phyloP scores from a whole-genome alignment of 257 asterid genomes.

The Echites panduratus region DNA sequence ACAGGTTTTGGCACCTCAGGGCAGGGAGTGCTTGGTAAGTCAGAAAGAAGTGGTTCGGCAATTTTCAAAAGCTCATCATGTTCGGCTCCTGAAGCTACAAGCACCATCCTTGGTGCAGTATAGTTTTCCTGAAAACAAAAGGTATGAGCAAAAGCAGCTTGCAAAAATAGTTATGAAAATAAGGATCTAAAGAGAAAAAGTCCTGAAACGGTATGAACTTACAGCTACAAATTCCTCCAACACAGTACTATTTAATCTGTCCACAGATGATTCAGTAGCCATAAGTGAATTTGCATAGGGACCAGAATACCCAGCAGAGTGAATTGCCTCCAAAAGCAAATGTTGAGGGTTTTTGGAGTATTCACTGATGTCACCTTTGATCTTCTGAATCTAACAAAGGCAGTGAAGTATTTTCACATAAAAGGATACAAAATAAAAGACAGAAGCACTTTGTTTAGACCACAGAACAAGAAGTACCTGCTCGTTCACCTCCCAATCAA shows the following conservation, averaged over 20 bases:
- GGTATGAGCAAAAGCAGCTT: conserved; percentile 16
- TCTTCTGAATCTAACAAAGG: conserved; percentile 49
- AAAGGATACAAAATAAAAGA: not conserved
- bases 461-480: conserved; percentile 49
- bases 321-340: conserved; percentile 80
- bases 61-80: conserved; percentile 64
- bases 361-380: conserved; percentile 56
- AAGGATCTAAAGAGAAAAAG: not conserved
- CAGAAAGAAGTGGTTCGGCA: conserved; percentile 83
- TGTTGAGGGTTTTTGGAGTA: conserved; percentile 65
- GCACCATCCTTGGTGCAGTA: conserved; percentile 78
- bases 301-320: conserved; percentile 71
- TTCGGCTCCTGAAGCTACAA: conserved; percentile 89
- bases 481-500: conserved; percentile 94
- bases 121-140: conserved; percentile 49
- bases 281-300: conserved; percentile 56
- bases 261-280: conserved; percentile 62
- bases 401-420: not conserved
- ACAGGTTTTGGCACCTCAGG: conserved; percentile 48
- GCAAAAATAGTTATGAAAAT: not conserved
- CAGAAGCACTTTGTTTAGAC: not conserved
- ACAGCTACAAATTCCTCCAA: conserved; percentile 81
- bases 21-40: conserved; percentile 41
- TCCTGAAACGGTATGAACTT: conserved; percentile 20
- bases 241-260: conserved; percentile 45